These are phyloP conservation scores for Stachybotrys elegans DNA, from an alignment of 2,329 filamentous ascomycete genomes.

Conservation along the genomic window DNA sequence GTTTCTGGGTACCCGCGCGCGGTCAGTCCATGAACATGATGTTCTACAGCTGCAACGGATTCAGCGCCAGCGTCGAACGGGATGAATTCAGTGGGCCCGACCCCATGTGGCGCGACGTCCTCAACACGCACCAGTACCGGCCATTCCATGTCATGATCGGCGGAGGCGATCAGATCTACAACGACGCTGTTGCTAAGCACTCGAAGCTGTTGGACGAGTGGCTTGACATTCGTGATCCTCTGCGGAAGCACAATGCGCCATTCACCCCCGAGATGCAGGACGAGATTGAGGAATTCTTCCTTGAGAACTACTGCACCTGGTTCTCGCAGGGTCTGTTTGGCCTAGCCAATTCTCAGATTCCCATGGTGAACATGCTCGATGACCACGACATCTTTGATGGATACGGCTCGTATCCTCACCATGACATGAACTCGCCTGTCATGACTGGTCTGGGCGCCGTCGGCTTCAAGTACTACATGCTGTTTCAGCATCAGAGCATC, in stretches of 20 bases:
- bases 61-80: slow-evolving; percentile 73
- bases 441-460: slow-evolving; percentile 86
- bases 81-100: slow-evolving; percentile 86
- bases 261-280: slow-evolving; percentile 80
- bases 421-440: slow-evolving; percentile 86
- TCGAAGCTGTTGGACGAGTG: slow-evolving; percentile 76
- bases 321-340: slow-evolving; percentile 93
- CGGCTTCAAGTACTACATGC: slow-evolving; percentile 97
- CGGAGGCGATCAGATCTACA: slow-evolving; percentile 95
- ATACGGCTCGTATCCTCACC: slow-evolving; percentile 86
- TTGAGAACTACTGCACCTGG: slow-evolving; percentile 87
- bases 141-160: slow-evolving; percentile 99
- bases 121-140: slow-evolving; percentile 83
- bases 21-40: slow-evolving; percentile 95
- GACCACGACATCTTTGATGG: slow-evolving; percentile 92
- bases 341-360: slow-evolving; percentile 90
- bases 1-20: slow-evolving; percentile 88
- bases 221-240: slow-evolving; percentile 73
- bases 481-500: slow-evolving; percentile 95
- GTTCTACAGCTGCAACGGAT: slow-evolving; percentile 98
- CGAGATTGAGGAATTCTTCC: slow-evolving; percentile 83
- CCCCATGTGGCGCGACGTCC: slow-evolving; percentile 91
- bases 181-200: slow-evolving; percentile 74
- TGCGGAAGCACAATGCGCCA: slow-evolving; percentile 72
- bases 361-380: slow-evolving; percentile 98